Evolutionary conservation across 1,139 yeast genomes (phyloP).

Genomic region (Hansenula lynferdii): DNA sequence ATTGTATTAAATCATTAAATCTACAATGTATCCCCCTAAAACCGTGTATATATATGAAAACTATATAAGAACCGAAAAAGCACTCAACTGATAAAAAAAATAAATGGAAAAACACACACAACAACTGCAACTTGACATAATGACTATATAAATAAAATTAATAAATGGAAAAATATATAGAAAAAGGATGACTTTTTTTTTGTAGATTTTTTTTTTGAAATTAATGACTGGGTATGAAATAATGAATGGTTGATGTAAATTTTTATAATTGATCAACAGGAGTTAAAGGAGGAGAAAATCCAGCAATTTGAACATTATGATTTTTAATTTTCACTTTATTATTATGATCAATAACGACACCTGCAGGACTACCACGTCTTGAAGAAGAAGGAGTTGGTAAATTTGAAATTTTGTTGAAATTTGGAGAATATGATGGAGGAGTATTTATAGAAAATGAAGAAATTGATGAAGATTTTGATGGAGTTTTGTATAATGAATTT

Average conservation of each 20-base stretch:
- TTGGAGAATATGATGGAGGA: constrained; percentile 6
- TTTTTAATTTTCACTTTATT: not conserved
- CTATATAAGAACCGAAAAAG: not conserved
- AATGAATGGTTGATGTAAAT: no score
- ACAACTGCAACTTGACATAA: no score
- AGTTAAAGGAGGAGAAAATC: constrained; percentile 16
- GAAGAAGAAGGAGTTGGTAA: constrained; percentile 22
- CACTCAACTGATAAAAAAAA: no score
- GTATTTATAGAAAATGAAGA: not conserved
- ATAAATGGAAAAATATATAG: not conserved
- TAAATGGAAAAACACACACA: not conserved
- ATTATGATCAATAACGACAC: constrained; percentile 3
- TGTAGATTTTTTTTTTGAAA: not conserved
- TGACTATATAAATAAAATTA: no score
- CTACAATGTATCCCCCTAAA: no score
- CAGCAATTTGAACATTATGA: no score
- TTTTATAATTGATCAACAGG: constrained; percentile 12
- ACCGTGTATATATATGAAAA: no score
- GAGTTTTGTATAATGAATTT: constrained; percentile 6
- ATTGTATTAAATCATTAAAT: no score
- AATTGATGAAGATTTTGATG: constrained; percentile 9
- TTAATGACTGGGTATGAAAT: no score
- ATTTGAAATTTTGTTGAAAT: constrained; percentile 1
- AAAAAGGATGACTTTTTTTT: not conserved
- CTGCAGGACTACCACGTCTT: constrained; percentile 23